Conservation (phyloP, 345 rosid genomes). For the Tarenaya hassleriana region DNA sequence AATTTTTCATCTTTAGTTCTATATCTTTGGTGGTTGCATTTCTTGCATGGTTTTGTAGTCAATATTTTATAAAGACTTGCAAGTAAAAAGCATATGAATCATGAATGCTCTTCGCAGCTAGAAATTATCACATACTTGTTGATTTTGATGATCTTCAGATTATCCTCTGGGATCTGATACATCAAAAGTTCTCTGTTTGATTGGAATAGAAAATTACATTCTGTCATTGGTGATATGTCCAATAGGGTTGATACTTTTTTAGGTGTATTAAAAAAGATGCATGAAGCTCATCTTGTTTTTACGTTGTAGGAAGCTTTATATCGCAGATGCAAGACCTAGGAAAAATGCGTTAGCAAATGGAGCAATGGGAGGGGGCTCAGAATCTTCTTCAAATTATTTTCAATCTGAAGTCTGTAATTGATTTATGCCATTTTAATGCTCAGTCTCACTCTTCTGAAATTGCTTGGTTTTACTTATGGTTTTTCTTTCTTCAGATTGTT, state of each 20-base stretch:
- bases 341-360: conserved; percentile 99
- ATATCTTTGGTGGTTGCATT: conserved; percentile 15
- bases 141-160: conserved; percentile 9
- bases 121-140: conserved; percentile 14
- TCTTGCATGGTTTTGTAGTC: too few species aligned
- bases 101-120: conserved; percentile 11
- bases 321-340: conserved; percentile 97
- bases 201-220: not conserved
- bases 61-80: too few species aligned
- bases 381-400: conserved; percentile 88
- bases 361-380: conserved; percentile 99
- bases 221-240: conserved; percentile 8
- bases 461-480: conserved; percentile 21
- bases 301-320: conserved; percentile 75
- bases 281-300: conserved; percentile 15
- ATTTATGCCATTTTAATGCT: conserved; percentile 21
- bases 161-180: conserved; percentile 6
- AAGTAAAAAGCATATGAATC: conserved; percentile 2
- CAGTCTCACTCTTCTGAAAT: conserved; percentile 10
- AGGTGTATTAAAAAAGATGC: not conserved
- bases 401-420: conserved; percentile 79
- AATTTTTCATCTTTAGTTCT: conserved; percentile 12
- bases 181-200: conserved; percentile 5
- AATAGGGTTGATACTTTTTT: conserved; percentile 14
- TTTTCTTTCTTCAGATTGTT: conserved; percentile 50